phyloP scores from a whole-genome alignment of 331 rosid genomes.

The Acacia pycnantha region DNA sequence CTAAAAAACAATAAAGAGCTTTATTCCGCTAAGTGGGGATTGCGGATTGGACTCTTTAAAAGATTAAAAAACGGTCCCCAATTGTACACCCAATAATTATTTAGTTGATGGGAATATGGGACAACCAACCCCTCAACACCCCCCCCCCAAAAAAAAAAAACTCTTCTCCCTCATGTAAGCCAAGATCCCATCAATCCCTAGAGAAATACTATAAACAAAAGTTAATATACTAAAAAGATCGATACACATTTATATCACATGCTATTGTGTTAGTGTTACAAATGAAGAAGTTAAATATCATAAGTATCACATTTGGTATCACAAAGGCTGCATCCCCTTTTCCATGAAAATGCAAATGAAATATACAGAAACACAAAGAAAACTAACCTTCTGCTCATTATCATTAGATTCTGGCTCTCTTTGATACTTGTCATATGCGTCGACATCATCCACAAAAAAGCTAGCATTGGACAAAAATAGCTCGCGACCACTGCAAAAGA shows the following conservation, averaged over 20 bases:
- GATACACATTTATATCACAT: neutral
- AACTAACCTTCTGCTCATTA: conserved; percentile 52
- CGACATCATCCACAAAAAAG: conserved; percentile 95
- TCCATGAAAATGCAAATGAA: neutral
- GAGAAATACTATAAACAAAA: neutral
- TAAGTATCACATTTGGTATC: neutral
- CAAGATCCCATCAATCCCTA: neutral
- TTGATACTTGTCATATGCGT: conserved; percentile 81
- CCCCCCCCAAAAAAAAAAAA: neutral
- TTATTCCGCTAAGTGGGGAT: neutral
- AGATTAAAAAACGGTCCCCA: neutral
- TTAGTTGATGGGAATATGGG: neutral
- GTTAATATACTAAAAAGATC: neutral
- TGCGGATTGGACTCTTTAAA: neutral
- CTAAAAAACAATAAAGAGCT: neutral
- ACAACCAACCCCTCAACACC: too few species aligned
- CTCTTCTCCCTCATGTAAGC: neutral
- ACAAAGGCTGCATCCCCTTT: neutral
- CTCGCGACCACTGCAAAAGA: conserved; percentile 87
- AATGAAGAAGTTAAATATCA: neutral
- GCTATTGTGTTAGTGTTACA: neutral
- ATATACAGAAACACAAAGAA: conserved; percentile 3
- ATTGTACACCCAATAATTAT: neutral
- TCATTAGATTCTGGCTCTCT: conserved; percentile 60
- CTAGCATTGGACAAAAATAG: conserved; percentile 90